Percentiles rank a stretch among this genome's conserved stretches.
Conservation (phyloP, 2,329 filamentous ascomycete species). For the Pestalotiopsis fici region DNA sequence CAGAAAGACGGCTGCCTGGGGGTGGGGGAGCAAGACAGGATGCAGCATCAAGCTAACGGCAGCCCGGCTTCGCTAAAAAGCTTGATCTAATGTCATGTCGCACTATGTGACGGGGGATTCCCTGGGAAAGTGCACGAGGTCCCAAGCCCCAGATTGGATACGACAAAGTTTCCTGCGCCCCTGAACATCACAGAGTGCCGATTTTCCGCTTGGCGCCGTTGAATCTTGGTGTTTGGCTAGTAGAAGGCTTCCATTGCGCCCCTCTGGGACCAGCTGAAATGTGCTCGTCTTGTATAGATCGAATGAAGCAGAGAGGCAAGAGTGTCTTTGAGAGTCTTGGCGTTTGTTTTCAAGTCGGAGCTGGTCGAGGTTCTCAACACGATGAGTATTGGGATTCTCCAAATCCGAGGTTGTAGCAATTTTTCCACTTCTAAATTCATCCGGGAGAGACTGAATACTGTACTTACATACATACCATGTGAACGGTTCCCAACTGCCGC, state of each 20-base stretch:
- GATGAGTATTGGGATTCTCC: no score
- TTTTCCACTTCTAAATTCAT: no score
- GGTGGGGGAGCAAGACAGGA: background rate
- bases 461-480: background rate
- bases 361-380: no score
- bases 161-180: background rate
- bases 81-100: background rate
- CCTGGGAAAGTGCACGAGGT: background rate
- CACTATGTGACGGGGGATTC: background rate
- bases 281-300: background rate
- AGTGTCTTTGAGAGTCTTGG: no score
- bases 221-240: no score
- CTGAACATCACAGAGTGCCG: background rate
- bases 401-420: no score
- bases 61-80: background rate
- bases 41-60: background rate
- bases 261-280: background rate
- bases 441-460: no score
- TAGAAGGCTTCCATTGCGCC: background rate
- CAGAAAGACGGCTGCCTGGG: background rate
- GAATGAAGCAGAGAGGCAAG: no score
- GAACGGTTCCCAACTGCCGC: background rate
- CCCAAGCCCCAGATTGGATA: background rate
- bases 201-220: background rate
- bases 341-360: no score